These are phyloP conservation scores for Cucurbita pepo DNA, from an alignment of 306 rosid genomes.

Conservation along the genomic window DNA sequence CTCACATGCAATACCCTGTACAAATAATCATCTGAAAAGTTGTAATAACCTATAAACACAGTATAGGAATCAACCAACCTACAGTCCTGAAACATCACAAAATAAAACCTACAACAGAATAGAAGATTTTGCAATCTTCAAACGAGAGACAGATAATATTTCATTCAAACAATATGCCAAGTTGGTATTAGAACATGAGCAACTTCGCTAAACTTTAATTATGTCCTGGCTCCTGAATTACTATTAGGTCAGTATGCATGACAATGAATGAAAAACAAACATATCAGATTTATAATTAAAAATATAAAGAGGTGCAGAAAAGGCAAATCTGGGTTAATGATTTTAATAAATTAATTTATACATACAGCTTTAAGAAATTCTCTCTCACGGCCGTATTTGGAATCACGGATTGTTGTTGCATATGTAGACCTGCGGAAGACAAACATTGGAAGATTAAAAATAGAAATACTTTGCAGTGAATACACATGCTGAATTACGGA, in stretches of 20 bases:
- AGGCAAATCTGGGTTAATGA: not conserved
- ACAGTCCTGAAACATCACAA: not conserved
- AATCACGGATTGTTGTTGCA: constrained; percentile 88
- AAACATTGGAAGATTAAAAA: not conserved
- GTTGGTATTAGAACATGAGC: not conserved
- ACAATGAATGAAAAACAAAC: not conserved
- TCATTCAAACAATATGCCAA: not conserved
- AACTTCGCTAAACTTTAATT: not conserved
- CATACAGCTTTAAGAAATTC: constrained; percentile 91
- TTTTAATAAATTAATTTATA: constrained; percentile 2
- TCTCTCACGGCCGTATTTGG: constrained; percentile 69
- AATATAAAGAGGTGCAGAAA: not conserved
- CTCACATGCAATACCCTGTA: not conserved
- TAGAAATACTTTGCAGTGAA: not conserved
- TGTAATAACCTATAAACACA: no score
- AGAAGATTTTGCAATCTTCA: not conserved
- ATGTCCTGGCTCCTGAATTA: not conserved
- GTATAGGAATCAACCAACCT: not conserved
- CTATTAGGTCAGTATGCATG: not conserved
- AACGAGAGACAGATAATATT: not conserved
- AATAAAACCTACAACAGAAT: not conserved
- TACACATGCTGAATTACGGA: not conserved
- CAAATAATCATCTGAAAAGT: no score
- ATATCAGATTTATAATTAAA: not conserved
- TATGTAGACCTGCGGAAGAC: constrained; percentile 59